Percentiles rank a stretch among this genome's conserved stretches.
These are phyloP conservation scores for Sphagnum contortum DNA, from an alignment of 225 moss, liverwort and hornwort species.

Conservation along the genomic window DNA sequence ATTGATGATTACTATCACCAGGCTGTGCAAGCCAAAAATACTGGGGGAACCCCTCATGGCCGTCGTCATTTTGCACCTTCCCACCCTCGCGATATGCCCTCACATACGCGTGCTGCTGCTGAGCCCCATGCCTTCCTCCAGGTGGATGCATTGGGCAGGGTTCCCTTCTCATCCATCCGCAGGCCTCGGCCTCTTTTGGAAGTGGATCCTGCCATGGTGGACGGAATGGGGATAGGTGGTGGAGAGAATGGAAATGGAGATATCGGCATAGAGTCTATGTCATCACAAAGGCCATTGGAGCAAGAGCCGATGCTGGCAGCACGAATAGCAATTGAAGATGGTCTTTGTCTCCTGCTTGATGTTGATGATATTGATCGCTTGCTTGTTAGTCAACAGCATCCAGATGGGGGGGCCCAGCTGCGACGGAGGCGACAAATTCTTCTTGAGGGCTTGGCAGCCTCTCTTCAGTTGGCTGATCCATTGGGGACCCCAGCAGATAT, in stretches of 20 bases:
- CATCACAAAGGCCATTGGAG: constrained; percentile 74
- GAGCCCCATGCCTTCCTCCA: constrained; percentile 96
- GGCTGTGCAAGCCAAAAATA: constrained; percentile 69
- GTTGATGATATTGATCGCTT: constrained; percentile 95
- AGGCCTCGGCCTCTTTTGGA: constrained; percentile 97
- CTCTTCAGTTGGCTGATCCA: constrained; percentile 63
- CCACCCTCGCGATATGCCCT: constrained; percentile 83
- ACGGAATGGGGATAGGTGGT: constrained; percentile 27
- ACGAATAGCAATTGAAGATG: constrained; percentile 95
- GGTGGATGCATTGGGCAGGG: constrained; percentile 89
- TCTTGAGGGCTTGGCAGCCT: constrained; percentile 73
- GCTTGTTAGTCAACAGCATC: constrained; percentile 53
- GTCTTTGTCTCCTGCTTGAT: constrained; percentile 85
- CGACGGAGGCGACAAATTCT: constrained; percentile 68
- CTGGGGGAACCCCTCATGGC: constrained; percentile 59
- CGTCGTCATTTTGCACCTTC: constrained; percentile 86
- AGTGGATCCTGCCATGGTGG: constrained; percentile 49
- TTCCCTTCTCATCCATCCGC: constrained; percentile 92
- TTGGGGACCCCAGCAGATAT: constrained; percentile 37
- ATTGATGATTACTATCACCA: constrained; percentile 97
- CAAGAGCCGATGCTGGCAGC: constrained; percentile 98
- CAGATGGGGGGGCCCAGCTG: constrained; percentile 73
- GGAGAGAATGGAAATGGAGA: constrained; percentile 42
- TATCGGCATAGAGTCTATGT: constrained; percentile 38
- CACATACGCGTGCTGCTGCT: constrained; percentile 75